Percentiles rank a stretch among this genome's conserved stretches.
Evolutionary conservation across 179 eudicot species (phyloP).

Genomic region (Spergularia azorica): DNA sequence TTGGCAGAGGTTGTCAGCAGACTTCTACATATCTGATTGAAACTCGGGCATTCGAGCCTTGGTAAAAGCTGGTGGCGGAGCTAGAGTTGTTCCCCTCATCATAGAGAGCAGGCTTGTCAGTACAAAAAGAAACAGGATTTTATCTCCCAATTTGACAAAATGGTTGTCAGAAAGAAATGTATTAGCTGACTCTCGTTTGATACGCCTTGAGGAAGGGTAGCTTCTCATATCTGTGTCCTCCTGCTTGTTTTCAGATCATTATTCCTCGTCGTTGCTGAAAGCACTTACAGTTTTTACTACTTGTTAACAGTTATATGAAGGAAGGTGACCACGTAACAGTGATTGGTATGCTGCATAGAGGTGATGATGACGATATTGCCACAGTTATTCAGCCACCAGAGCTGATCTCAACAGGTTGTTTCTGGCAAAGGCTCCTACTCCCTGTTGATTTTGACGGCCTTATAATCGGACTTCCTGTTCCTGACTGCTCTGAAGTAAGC

Average conservation of each 20-base stretch:
- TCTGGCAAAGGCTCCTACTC: conserved; percentile 44
- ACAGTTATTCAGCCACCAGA: conserved; percentile 50
- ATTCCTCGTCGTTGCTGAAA: neutral
- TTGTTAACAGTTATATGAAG: conserved; percentile 42
- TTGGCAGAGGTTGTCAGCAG: conserved; percentile 55
- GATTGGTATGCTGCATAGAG: conserved; percentile 41
- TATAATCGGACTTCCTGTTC: conserved; percentile 30
- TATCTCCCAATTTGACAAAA: conserved; percentile 43
- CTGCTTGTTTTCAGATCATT: neutral
- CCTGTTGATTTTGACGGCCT: conserved; percentile 53
- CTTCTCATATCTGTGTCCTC: neutral
- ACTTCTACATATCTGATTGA: conserved; percentile 50
- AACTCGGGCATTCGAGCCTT: conserved; percentile 51
- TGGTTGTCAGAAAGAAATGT: conserved; percentile 53
- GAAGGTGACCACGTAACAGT: conserved; percentile 49
- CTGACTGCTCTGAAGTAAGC: neutral
- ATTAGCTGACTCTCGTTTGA: conserved; percentile 36
- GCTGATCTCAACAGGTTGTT: conserved; percentile 49
- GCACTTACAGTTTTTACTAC: neutral
- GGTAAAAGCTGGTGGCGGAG: conserved; percentile 53
- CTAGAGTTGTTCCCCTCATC: conserved; percentile 44
- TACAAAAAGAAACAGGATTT: conserved; percentile 33
- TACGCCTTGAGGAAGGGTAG: conserved; percentile 65
- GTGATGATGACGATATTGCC: conserved; percentile 26
- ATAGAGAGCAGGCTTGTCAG: conserved; percentile 42